Evolutionary conservation across 345 rosid genomes (phyloP), one percentile per base, ranked within the genome.

Genomic region (Rhizophora apiculata): DNA sequence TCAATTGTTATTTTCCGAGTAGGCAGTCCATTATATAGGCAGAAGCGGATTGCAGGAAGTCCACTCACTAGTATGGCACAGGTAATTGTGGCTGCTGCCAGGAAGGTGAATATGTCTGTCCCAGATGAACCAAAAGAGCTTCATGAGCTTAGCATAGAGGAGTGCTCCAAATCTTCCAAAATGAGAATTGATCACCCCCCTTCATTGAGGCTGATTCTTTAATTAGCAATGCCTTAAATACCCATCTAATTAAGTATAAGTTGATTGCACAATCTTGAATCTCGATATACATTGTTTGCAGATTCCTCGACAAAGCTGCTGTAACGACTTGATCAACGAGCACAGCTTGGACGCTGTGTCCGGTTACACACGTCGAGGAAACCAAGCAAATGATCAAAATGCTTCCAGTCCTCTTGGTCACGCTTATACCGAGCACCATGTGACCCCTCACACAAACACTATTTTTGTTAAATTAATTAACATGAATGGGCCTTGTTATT

Each of bases 311-410:
- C 74, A 86, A 79, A 72, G 94, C 88, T 1, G 89, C 90, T 0
- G 76, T 83, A n/a, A 79, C 74, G 73, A 63, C 57, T 2, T 77
- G 68, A 20, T 26, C 80, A 37, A 60, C 63, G 19, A 59, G 62
- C 43, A 74, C 89, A 6, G 75, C 88, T 8, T 82, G 89, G 90
- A 79, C 51, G 72, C 74, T 84, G 18, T 88, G 84, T 65, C 80
- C 93, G 0, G 85, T 86, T 49, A 85, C 93, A 2, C 86, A 83
- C 76, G 87, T 86, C 0, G 94, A 88, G 67, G 84, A 88, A 78
- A 86, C 90, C 55, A 88, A 88, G 77, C 86, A 82, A 72, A 86
- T 88, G 86, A 39, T 82, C 30, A 86, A 86, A 71, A 85, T 88
- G 89, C 58, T 88, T 8, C 90, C 94, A 5, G 61, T 88, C 59